Conservation (phyloP, 1,284 basidiomycete genomes). For the Macrocybe sp. region DNA sequence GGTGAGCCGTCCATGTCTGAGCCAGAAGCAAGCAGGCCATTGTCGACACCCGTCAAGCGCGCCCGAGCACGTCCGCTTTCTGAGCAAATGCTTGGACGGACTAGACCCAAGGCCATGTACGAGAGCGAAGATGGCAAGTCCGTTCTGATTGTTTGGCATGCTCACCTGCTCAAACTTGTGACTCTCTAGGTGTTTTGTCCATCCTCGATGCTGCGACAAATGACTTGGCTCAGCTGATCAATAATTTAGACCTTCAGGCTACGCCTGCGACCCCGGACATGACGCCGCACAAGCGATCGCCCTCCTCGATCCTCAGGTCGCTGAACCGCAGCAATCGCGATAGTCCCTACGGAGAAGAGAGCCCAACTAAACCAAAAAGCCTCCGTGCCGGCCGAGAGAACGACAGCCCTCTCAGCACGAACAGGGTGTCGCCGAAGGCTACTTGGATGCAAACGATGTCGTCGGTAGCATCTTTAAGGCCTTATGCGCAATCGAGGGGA, state of each 20-base stretch:
- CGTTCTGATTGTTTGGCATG: constrained; percentile 1
- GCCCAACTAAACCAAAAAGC: constrained; percentile 27
- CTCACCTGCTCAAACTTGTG: constrained; percentile 5
- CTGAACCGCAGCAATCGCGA: constrained; percentile 11
- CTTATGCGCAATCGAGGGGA: constrained; percentile 48
- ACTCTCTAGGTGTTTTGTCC: constrained; percentile 50
- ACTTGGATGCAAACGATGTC: too few species aligned
- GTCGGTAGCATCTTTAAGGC: constrained; percentile 41
- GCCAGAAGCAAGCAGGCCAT: constrained; percentile 9
- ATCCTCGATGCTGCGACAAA: constrained; percentile 72
- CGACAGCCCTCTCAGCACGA: too few species aligned
- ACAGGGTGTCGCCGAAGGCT: too few species aligned
- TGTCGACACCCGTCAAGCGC: constrained; percentile 46
- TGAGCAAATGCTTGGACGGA: constrained; percentile 52
- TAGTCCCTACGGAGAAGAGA: constrained; percentile 29
- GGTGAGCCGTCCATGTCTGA: constrained; percentile 15
- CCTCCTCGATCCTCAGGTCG: constrained; percentile 18
- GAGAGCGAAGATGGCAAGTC: constrained; percentile 48
- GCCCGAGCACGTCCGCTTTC: constrained; percentile 53
- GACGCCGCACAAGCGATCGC: constrained; percentile 30
- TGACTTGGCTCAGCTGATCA: constrained; percentile 72
- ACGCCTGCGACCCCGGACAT: constrained; percentile 55
- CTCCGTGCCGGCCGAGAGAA: too few species aligned
- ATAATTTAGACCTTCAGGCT: constrained; percentile 66
- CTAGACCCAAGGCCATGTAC: constrained; percentile 45